Conservation (phyloP, 495 filamentous ascomycete genomes). For the Clavariopsis aquatica region DNA sequence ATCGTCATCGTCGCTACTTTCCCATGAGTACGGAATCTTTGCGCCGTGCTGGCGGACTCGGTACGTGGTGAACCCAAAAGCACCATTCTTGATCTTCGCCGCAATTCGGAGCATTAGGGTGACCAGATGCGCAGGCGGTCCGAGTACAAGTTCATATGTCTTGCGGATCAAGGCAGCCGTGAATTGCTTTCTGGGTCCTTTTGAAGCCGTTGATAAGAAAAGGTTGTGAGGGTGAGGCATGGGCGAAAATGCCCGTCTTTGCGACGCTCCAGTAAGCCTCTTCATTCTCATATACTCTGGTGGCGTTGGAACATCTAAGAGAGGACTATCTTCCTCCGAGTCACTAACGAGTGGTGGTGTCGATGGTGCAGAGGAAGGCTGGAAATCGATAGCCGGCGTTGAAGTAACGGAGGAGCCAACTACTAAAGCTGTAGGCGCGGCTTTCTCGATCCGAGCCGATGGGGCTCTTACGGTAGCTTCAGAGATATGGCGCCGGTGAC, state of each 20-base stretch:
- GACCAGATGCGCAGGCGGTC: constrained; percentile 74
- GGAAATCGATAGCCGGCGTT: constrained; percentile 14
- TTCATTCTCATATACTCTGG: constrained; percentile 56
- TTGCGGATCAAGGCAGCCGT: constrained; percentile 70
- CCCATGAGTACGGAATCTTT: constrained; percentile 57
- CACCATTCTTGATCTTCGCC: constrained; percentile 66
- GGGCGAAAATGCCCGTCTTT: constrained; percentile 66
- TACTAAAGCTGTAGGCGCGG: constrained; percentile 2
- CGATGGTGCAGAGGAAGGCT: constrained; percentile 31
- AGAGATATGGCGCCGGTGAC: constrained; percentile 46
- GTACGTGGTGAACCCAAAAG: constrained; percentile 42
- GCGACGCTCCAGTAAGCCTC: constrained; percentile 53
- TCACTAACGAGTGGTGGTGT: constrained; percentile 39
- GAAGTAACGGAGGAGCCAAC: not conserved
- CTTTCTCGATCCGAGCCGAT: constrained; percentile 1
- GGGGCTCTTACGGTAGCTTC: constrained; percentile 49
- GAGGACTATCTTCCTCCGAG: constrained; percentile 36
- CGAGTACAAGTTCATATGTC: constrained; percentile 71
- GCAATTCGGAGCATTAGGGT: constrained; percentile 78
- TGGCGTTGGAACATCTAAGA: constrained; percentile 49
- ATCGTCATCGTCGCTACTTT: constrained; percentile 52
- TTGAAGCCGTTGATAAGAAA: constrained; percentile 51
- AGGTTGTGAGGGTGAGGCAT: constrained; percentile 68
- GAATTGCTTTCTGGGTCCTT: constrained; percentile 55
- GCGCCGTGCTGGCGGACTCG: constrained; percentile 44